Evolutionary conservation across 129 eudicot species (phyloP).

Genomic region (Artemisia tridentata): DNA sequence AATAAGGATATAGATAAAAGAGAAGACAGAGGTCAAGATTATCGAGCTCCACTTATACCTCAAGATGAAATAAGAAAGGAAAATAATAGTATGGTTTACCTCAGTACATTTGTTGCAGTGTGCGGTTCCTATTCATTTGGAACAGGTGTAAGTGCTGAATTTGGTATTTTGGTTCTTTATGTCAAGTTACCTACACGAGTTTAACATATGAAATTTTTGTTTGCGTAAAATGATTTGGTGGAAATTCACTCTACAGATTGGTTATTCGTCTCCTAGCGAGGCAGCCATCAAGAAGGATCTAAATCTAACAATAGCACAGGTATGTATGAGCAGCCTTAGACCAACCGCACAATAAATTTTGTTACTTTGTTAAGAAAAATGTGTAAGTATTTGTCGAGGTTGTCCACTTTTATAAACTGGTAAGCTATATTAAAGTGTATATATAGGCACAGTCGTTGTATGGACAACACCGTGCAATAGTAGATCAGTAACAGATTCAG

Average conservation of each 20-base stretch:
- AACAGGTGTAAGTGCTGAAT: slow-evolving; percentile 44
- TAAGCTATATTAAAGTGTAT: too few relatives aligned
- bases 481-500: not conserved
- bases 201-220: slow-evolving; percentile 7
- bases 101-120: slow-evolving; percentile 57
- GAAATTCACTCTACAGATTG: slow-evolving; percentile 35
- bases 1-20: slow-evolving; percentile 25
- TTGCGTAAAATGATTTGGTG: not conserved
- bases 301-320: slow-evolving; percentile 46
- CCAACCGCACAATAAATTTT: not conserved
- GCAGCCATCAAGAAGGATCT: slow-evolving; percentile 47
- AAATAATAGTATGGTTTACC: slow-evolving; percentile 45
- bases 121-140: slow-evolving; percentile 61
- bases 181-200: slow-evolving; percentile 6
- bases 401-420: too few relatives aligned
- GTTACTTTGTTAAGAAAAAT: too few relatives aligned
- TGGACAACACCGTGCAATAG: not conserved
- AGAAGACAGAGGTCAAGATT: slow-evolving; percentile 32
- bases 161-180: not conserved
- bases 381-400: too few relatives aligned
- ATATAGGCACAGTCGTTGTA: too few relatives aligned
- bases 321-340: slow-evolving; percentile 21
- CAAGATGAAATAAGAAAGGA: slow-evolving; percentile 28
- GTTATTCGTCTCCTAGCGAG: slow-evolving; percentile 60
- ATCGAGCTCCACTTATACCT: slow-evolving; percentile 33